Conservation (phyloP, 768 basidiomycete genomes). For the Kwoniella botswanensis region DNA sequence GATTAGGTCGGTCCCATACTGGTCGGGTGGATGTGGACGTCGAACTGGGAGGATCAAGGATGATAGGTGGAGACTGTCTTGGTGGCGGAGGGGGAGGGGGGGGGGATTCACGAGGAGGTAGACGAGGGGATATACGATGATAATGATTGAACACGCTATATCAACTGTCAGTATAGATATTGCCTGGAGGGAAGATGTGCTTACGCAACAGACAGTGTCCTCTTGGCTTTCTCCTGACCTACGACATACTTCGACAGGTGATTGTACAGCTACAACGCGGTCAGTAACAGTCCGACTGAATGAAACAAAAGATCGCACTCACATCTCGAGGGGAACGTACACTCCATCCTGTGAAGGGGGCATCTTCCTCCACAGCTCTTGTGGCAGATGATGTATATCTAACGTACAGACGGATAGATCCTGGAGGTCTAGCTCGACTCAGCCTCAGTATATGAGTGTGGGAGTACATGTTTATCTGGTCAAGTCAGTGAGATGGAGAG, state of each 20-base stretch:
- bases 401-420: neutral
- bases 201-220: constrained; percentile 89
- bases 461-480: neutral
- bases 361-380: constrained; percentile 9
- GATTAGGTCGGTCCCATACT: constrained; percentile 2
- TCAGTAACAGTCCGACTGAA: neutral
- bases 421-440: constrained; percentile 1
- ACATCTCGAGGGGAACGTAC: constrained; percentile 45
- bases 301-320: neutral
- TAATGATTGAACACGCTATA: constrained; percentile 92
- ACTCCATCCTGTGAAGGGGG: constrained; percentile 33
- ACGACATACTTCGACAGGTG: constrained; percentile 88
- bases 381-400: neutral
- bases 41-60: constrained; percentile 19
- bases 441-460: neutral
- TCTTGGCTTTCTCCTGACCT: constrained; percentile 91
- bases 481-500: neutral
- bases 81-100: constrained; percentile 12
- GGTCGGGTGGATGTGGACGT: constrained; percentile 13
- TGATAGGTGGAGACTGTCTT: constrained; percentile 22
- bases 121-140: constrained; percentile 70
- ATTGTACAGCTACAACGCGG: constrained; percentile 68
- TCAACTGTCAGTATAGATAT: neutral
- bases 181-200: constrained; percentile 55
- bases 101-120: constrained; percentile 13